Base-by-base conservation (phyloP, 306 rosid species). In the Senna siamea region DNA sequence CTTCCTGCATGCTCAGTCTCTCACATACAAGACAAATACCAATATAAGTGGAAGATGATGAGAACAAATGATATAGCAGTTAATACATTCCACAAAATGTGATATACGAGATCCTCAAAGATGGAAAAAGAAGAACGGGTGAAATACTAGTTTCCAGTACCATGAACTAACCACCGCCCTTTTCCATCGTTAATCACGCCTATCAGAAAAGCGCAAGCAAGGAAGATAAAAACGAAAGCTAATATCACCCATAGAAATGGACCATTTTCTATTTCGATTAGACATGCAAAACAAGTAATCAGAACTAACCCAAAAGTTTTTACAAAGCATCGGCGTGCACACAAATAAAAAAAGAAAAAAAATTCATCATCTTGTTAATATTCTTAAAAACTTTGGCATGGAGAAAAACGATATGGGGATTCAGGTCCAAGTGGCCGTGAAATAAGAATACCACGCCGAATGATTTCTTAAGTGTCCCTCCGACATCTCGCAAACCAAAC, bases 1-100 rank as follows among this genome's bases (percentile, higher is more conserved):
- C 34, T 11, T 55, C 6, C 68, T 30, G 2, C 32, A 0, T 34
- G 53, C 40, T 37, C 3, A 37, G 15, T 60, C 26, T 18, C 22
- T 40, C 57, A 66, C 70, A 10, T 5, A 59, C 5, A 59, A 59
- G 20, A 48, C 65, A 60, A 72, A 62, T 46, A 70, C 22, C 17
- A 43, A 68, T 9, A 50, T 2, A 60, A 56, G 46, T 34, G 50
- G 52, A 5, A 15, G 11, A 17, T 26, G 10, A 26, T 40, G 23
- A 48, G 5, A 4, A 48, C 54, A 48, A 17, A 48, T 48, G 54
- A 5, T 13, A 44, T 44, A 11, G 30, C 30, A 26, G 30, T 43
- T 43, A 43, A 43, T 14, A 47, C 18, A 47, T 47, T 47, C 53
- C 53, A 15, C 19, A 47, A 15, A 47, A 47, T 6, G 20, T 5